A percentile compares a stretch with the other conserved stretches of the same genome.
Evolutionary conservation across 1,139 yeast genomes (phyloP).

Genomic region (Zygosaccharomyces pseudobailii): DNA sequence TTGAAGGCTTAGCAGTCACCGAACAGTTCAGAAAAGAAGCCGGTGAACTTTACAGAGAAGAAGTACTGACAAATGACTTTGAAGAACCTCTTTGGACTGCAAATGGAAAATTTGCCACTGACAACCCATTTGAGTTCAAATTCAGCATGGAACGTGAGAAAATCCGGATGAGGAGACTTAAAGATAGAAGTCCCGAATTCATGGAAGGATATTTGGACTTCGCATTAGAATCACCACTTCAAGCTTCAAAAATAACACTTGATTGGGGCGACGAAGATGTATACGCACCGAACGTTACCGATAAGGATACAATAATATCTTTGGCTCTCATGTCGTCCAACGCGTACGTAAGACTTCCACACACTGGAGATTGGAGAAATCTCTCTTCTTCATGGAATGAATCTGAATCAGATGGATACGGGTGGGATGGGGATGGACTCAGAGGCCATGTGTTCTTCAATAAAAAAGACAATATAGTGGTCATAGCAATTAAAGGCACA

Average conservation of each 20-base stretch:
- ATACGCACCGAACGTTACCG: slow-evolving; percentile 66
- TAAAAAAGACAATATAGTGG: slow-evolving; percentile 58
- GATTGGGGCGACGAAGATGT: slow-evolving; percentile 52
- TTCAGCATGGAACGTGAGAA: slow-evolving; percentile 17
- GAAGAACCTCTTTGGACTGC: slow-evolving; percentile 25
- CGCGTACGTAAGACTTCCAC: slow-evolving; percentile 80
- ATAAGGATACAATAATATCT: slow-evolving; percentile 64
- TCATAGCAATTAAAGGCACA: slow-evolving; percentile 87
- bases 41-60: slow-evolving; percentile 9
- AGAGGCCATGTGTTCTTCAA: slow-evolving; percentile 88
- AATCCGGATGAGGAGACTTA: slow-evolving; percentile 43
- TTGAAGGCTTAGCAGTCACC: slow-evolving; percentile 16
- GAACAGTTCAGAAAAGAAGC: slow-evolving; percentile 9
- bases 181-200: slow-evolving; percentile 56
- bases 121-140: slow-evolving; percentile 25
- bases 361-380: slow-evolving; percentile 84
- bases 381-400: slow-evolving; percentile 58
- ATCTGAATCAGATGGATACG: slow-evolving; percentile 45
- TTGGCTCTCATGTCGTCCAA: slow-evolving; percentile 86
- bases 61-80: slow-evolving; percentile 5
- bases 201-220: slow-evolving; percentile 62
- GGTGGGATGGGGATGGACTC: slow-evolving; percentile 83
- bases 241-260: slow-evolving; percentile 41
- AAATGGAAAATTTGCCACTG: slow-evolving; percentile 15
- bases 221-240: slow-evolving; percentile 47